These are phyloP conservation scores for Colletotrichum brevisporum DNA, from an alignment of 2,329 filamentous ascomycete species.

Conservation along the genomic window DNA sequence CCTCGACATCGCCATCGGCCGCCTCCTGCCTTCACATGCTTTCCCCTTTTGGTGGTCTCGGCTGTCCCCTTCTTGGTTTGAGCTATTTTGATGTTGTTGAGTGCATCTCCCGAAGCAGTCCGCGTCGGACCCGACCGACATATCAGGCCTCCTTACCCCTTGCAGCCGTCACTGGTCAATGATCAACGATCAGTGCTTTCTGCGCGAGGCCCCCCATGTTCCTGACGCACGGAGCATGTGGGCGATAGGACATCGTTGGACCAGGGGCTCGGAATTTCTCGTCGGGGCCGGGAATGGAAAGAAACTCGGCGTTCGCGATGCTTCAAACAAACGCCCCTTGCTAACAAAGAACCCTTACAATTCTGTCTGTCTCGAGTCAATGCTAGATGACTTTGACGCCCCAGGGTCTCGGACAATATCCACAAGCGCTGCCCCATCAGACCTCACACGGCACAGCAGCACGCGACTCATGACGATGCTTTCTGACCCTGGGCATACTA, in stretches of 20 bases:
- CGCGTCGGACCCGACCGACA: constrained; percentile 30
- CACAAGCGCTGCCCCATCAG: constrained; percentile 8
- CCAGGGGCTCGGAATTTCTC: background rate
- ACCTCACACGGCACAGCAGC: constrained; percentile 6
- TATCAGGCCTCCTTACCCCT: constrained; percentile 5
- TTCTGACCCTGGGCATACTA: background rate
- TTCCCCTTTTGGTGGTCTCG: constrained; percentile 12
- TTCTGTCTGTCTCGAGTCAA: constrained; percentile 14
- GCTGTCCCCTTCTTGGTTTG: constrained; percentile 19
- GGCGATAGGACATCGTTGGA: constrained; percentile 1
- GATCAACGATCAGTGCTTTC: constrained; percentile 9
- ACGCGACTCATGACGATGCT: constrained; percentile 36
- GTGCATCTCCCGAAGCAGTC: constrained; percentile 16
- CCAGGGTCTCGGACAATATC: constrained; percentile 17
- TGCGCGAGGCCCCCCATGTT: constrained; percentile 10
- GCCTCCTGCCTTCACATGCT: constrained; percentile 35
- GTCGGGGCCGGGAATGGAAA: background rate
- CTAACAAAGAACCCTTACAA: background rate
- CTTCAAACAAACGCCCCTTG: constrained; percentile 22
- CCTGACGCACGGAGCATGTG: constrained; percentile 5
- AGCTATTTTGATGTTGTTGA: constrained; percentile 19
- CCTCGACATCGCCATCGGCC: constrained; percentile 19
- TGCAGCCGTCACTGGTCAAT: constrained; percentile 6
- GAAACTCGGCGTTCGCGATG: constrained; percentile 19
- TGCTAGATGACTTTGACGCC: background rate